A percentile compares a stretch with the other conserved stretches of the same genome.
phyloP scores from a whole-genome alignment of 176 grass and related monocot genomes.

The Panicum miliaceum region DNA sequence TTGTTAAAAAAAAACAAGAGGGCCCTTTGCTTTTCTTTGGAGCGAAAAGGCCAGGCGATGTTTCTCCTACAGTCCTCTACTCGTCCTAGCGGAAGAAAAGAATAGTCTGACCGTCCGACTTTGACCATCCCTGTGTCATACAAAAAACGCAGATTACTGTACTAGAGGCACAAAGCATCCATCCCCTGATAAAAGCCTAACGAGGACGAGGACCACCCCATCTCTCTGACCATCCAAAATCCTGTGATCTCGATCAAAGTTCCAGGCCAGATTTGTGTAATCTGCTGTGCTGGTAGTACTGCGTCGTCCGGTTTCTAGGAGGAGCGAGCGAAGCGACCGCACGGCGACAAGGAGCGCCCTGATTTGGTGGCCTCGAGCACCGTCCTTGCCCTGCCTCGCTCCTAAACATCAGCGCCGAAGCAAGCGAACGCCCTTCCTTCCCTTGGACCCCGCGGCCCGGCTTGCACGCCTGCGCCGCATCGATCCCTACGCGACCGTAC shows the following conservation, averaged over 20 bases:
- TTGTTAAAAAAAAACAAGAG: background rate
- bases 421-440: slow-evolving; percentile 5
- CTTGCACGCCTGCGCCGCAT: background rate
- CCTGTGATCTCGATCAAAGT: background rate
- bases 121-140: background rate
- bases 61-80: background rate
- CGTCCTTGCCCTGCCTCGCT: background rate
- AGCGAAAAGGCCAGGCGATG: background rate
- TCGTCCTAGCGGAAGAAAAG: background rate
- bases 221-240: background rate
- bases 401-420: slow-evolving; percentile 42
- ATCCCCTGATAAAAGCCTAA: too few relatives aligned
- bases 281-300: background rate
- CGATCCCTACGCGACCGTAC: background rate
- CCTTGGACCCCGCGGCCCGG: background rate
- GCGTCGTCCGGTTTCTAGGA: background rate
- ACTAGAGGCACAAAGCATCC: background rate
- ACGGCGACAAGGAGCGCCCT: slow-evolving; percentile 6
- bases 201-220: background rate
- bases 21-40: background rate
- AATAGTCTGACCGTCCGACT: background rate
- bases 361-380: slow-evolving; percentile 47
- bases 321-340: background rate
- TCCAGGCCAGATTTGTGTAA: background rate
- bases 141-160: background rate